Evolutionary conservation across 1,284 basidiomycete species (phyloP).

Genomic region (Pascua guehoae): DNA sequence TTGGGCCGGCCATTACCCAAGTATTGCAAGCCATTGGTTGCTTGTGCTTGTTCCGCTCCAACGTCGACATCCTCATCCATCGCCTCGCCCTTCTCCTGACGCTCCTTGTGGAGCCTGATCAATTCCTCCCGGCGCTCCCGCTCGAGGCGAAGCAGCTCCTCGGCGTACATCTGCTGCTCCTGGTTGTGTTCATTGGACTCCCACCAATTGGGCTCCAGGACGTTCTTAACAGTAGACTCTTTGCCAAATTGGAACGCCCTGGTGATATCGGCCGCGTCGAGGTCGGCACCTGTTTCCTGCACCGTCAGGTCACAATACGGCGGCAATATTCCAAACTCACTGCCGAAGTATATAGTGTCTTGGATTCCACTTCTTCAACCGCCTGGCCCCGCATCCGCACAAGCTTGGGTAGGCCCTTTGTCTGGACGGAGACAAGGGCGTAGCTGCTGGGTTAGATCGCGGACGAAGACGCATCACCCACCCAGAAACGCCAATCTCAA

Average conservation of each 20-base stretch:
- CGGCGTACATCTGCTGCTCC: constrained; percentile 26
- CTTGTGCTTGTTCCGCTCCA: neutral
- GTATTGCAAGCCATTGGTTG: neutral
- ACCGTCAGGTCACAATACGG: neutral
- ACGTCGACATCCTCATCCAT: constrained; percentile 1
- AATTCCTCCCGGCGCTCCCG: constrained; percentile 44
- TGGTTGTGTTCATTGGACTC: constrained; percentile 25
- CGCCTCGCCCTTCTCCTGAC: neutral
- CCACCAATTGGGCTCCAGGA: constrained; percentile 46
- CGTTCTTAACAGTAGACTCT: constrained; percentile 36
- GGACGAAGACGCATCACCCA: constrained; percentile 50
- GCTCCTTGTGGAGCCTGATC: constrained; percentile 23
- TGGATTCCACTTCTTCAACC: constrained; percentile 67
- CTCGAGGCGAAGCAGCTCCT: constrained; percentile 27
- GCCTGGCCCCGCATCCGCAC: constrained; percentile 73
- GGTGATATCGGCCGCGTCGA: constrained; percentile 39
- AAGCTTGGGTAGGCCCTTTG: constrained; percentile 71
- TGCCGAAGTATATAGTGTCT: constrained; percentile 73
- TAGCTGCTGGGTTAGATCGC: constrained; percentile 57
- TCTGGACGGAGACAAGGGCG: constrained; percentile 77
- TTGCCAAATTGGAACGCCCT: constrained; percentile 46
- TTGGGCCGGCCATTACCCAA: constrained; percentile 8
- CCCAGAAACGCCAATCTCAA: constrained; percentile 89
- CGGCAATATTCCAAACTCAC: constrained; percentile 49
- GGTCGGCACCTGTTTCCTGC: constrained; percentile 45